Base-by-base conservation (phyloP, 2,329 filamentous ascomycete species). In the Rhynchosporium graminicola region DNA sequence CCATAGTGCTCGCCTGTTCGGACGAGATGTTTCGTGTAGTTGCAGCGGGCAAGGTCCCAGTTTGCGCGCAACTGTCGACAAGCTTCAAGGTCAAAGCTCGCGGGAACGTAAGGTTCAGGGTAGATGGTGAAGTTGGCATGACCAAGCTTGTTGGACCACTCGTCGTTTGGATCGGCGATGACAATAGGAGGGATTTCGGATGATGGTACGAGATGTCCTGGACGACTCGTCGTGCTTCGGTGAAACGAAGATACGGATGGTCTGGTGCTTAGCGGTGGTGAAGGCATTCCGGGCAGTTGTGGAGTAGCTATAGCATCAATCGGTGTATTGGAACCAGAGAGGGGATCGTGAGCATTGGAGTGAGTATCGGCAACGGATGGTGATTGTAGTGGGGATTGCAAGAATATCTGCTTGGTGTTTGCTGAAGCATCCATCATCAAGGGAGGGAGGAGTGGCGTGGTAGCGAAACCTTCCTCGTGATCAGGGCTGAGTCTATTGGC, bases 61-160 rank as follows among this genome's bases (percentile, higher is more conserved):
- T 96, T 89, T 6, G 84, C 81, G 57, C 89, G 86, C 57, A 97
- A 81, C 71, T 86, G 83, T 40, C 83, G 83, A 71, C 87, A 85
- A 3, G 81, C 78, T 60, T 73, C 72, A 13, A 75, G 58, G 67
- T 89, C 86, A 65, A 85, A 84, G 2, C 73, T 73, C 15, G 86
- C 82, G 0, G 91, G 88, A 8, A 84, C 76, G 72, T 97, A 97
- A 0, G 93, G 94, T 73, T 88, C 85, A 0, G 93, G 93, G 28
- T 85, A 79, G 69, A 98, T 96, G 70, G 85, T 93, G 75, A 96
- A 97, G 78, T 98, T 97, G 67, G 93, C 93, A 74, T 98, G 93
- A 33, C 94, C 94, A 13, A 98, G 84, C 61, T 86, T 87, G 72
- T 89, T 85, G 0, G 91, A 89, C 94, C 94, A 97, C 68, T 88